Base-by-base conservation (phyloP, 2,329 filamentous ascomycete species). In the Ceratocystis cacaofunesta region DNA sequence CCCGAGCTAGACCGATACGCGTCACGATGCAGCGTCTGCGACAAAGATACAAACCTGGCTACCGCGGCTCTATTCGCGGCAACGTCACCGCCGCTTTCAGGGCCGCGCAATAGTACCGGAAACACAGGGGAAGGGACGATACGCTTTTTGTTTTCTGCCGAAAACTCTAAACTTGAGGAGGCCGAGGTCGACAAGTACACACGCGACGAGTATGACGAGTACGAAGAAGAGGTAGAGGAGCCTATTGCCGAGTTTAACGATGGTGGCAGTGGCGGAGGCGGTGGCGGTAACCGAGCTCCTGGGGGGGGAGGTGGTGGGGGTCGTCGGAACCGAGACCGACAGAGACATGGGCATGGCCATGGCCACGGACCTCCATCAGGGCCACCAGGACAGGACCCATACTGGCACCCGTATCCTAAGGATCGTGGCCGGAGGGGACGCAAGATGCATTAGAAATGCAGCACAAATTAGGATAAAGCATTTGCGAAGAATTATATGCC, bases 141-240 rank as follows among this genome's bases (percentile, higher is more conserved):
- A 69, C 84, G 94, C 5, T 97, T 96, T 74, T 90, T 96, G 75
- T 86, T 97, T 61, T 89, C 96, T 69, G 84, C 86, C 0, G 86
- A 87, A 65, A 82, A 87, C 62, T 91, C 91, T 1, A 81, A 82
- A 60, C 79, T 80, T 17, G 94, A 99, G 75, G 83, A 84, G 70
- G 80, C 81, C 12, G 79, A 81, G 12, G 87, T 92, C 1, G 80
- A 80, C 3, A 79, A 82, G 62, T 91, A 86, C 73, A 90, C 87
- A 72, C 83, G 82, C 52, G 82, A 87, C 55, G 87, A 90, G 71
- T 90, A 84, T 70, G 88, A 91, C 69, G 88, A 91, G 72, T 85
- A 87, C 70, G 85, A 88, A 72, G 78, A 89, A 52, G 90, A 95
- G 72, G 84, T 91, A 28, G 90, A 95, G 69, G 85, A 89, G 70